These are phyloP conservation scores for Coniochaeta sp. DNA, from an alignment of 2,329 filamentous ascomycete genomes.

Conservation along the genomic window DNA sequence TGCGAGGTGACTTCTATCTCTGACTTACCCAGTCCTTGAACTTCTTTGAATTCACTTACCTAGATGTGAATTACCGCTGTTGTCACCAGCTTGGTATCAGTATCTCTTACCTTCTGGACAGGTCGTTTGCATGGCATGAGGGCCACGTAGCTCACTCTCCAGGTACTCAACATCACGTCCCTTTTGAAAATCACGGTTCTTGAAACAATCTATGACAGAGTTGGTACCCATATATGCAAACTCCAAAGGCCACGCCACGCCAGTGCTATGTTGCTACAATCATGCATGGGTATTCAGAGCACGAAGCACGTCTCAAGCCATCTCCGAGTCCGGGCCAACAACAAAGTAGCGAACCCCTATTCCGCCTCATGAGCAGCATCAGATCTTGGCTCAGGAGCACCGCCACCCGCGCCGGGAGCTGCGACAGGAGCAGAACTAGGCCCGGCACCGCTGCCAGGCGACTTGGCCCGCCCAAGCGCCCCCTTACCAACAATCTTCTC, in stretches of 20 bases:
- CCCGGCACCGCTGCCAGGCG: neutral
- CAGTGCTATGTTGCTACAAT: neutral
- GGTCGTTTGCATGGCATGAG: no score
- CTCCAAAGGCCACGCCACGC: neutral
- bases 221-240: neutral
- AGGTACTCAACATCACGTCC: no score
- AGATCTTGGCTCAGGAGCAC: neutral
- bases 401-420: neutral
- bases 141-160: no score
- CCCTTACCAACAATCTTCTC: slow-evolving; percentile 22
- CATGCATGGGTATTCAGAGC: neutral
- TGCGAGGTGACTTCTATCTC: no score
- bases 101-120: no score
- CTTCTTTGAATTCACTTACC: no score
- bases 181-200: no score
- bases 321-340: neutral
- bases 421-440: neutral
- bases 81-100: no score
- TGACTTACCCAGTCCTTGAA: no score
- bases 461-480: slow-evolving; percentile 2
- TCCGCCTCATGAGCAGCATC: neutral
- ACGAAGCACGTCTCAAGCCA: neutral
- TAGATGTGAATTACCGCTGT: no score
- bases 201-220: neutral
- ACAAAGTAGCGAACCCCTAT: neutral